A percentile compares a stretch with the other conserved stretches of the same genome.
phyloP scores from a whole-genome alignment of 2,329 filamentous ascomycete genomes.

The Cadophora sp. region DNA sequence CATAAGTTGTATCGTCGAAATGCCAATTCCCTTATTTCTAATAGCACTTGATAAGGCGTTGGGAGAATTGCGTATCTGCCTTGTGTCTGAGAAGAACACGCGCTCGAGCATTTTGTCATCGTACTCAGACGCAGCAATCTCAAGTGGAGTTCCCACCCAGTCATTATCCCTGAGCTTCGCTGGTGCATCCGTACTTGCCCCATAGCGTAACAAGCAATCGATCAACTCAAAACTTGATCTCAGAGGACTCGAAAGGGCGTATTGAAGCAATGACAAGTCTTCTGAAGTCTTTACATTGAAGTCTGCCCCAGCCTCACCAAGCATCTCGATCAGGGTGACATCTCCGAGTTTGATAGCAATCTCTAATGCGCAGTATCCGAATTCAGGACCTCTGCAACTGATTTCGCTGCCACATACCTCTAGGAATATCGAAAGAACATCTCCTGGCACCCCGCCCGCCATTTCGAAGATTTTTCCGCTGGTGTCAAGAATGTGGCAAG shows the following conservation, averaged over 20 bases:
- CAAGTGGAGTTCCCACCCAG: background rate
- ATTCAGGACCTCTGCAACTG: background rate
- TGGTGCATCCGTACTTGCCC: background rate
- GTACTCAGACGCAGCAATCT: background rate
- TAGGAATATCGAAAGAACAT: background rate
- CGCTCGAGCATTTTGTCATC: background rate
- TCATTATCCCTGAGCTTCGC: background rate
- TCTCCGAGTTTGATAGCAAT: background rate
- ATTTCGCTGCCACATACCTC: background rate
- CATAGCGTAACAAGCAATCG: background rate
- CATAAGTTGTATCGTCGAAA: background rate
- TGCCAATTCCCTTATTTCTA: background rate
- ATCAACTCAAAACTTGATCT: background rate
- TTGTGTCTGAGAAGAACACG: background rate
- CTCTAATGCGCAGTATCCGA: background rate
- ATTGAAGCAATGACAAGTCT: background rate
- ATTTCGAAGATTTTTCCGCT: background rate
- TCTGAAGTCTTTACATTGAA: background rate
- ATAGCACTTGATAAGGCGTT: background rate
- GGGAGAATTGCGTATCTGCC: no score
- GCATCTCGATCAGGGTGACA: background rate
- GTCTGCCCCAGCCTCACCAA: background rate
- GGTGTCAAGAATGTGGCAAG: background rate
- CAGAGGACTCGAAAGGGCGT: background rate
- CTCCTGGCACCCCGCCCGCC: background rate